Base-by-base conservation (phyloP, 2,329 filamentous ascomycete genomes). In the Elsinoe fawcettii region DNA sequence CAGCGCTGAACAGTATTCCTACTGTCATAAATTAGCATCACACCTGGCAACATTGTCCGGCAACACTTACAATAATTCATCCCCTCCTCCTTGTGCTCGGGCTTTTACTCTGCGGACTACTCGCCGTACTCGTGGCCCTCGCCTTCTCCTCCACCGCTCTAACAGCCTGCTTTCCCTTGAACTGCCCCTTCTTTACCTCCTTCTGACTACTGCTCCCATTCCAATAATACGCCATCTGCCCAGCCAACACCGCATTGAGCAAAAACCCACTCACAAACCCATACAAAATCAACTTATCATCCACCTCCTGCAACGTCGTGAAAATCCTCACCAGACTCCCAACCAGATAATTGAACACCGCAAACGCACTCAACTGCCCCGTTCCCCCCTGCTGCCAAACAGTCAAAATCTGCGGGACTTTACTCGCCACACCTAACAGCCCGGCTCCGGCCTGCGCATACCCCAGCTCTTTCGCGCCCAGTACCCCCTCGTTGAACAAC, bases 221-320 rank as follows among this genome's bases (percentile, higher is more conserved):
- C 93, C 93, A 99, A 78, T 97, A 97, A 75, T 91, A 95, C 25
- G 95, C 69, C 87, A 99, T 93, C 77, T 99, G 93, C 37, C 80
- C 74, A 12, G 91, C 91, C 58, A 99, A 79, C 58, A 99, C 80
- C 58, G 85, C 78, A 73, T 99, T 99, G 65, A 99, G 82, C n/a
- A 78, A 75, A 70, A 96, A 96, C 25, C 90, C 93, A 6, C 90
- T 89, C 57, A 97, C 75, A 78, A 95, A 97, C 53, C 91, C 88
- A 74, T 95, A 97, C 23, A 99, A 81, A 66, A 99, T 97, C 59
- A 97, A 80, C 74, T 91, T 91, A 73, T 99, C 93, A 71, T 95
- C 88, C 60, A 99, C 93, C 77, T 99, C 93, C 69, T 97, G 91
- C 58, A 99, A 77, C 7, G 95, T 99, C 30, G 93, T 99, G 74